Evolutionary conservation across 345 rosid species (phyloP), one percentile per base, ranked within the genome.

Genomic region (Ceriops zippeliana): DNA sequence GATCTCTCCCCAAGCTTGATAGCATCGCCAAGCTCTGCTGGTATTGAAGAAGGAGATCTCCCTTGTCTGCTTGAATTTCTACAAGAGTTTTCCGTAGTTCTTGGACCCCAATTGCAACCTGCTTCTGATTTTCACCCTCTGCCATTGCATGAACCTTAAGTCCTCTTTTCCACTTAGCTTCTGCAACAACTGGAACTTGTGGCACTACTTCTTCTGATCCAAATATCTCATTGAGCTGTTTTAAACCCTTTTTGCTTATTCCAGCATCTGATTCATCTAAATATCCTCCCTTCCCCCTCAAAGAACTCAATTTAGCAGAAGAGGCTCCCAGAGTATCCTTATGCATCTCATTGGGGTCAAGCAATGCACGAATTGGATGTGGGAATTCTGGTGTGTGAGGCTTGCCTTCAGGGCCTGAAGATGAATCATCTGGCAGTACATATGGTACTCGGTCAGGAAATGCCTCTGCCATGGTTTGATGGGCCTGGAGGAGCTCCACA

Each of bases 171-270:
- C 35, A 30, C n/a, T 61, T 81, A 59, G 77, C 76, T 65, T 73
- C 78, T 2, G 61, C 62, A 72, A 56, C 37, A 60, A 64, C 68
- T 65, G 79, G 70, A 73, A 62, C 60, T 54, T 61, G 62, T 30
- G 66, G 67, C 47, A 64, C 19, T 28, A 52, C 72, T 66, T 54
- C 76, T 46, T 70, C 78, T 0, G 83, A 70, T 2, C 75, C 77
- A 21, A 84, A 79, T 76, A 86, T 74, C 32, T 89, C 90, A 51
- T 77, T 82, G 69, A 91, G 83, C 82, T 85, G 91, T 76, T 88
- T 91, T 62, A 93, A 75, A 32, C 92, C 96, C 68, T 72, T 85
- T 68, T 62, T 88, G 72, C 81, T 80, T 35, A 78, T 75, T 26
- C 79, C 81, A 70, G 82, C 37, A 58, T 70, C 77, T 35, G 84